Evolutionary conservation across 164 flowering plant genomes (phyloP), one percentile per base, ranked within the genome.

Genomic region (Stephania yunnanensis): DNA sequence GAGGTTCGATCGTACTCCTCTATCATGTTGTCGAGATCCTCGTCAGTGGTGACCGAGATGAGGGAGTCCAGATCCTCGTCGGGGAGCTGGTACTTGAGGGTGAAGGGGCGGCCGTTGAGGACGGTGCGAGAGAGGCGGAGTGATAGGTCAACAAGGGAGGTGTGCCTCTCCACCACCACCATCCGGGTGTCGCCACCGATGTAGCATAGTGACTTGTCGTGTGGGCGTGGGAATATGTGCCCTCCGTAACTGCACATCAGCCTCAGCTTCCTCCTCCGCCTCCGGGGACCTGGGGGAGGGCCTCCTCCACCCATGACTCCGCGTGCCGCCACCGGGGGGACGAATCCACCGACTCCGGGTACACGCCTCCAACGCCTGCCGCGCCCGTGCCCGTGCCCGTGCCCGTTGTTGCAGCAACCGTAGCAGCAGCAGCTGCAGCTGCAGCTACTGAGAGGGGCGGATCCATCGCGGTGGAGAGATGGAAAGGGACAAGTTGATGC

Each of bases 201-300:
- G 82, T 93, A 95, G 81, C 92, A 90, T 44, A 95, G 93, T 0
- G 89, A 82, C 79, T 89, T 93, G 81, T 90, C 97, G 80, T 89
- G 93, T 0, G 97, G 98, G 3, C 97, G 92, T 15, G 99, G 99
- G 48, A 93, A 83, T 73, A 95, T 95, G 81, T 87, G 95, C 5
- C 98, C 98, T 74, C 94, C 98, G 66, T 89, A 93, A 87, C 95
- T 90, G 82, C 97, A 91, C 97, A 95, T 93, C 69, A 93, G 86
- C n/a, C 99, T 92, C 25, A 95, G 88, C 79, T 87, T 90, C 11
- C n/a, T n/a, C n/a, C n/a, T n/a, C 78, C 44, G 25, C 79, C 76
- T 30, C 79, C 76, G 53, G 53, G 78, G 55, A 74, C 48, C 42
- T 64, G 46, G 46, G 84, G 68, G 66, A 72, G 2, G 8, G 72